These are phyloP conservation scores for Aspergillus nomiae DNA, from an alignment of 2,329 filamentous ascomycete genomes.

Conservation along the genomic window DNA sequence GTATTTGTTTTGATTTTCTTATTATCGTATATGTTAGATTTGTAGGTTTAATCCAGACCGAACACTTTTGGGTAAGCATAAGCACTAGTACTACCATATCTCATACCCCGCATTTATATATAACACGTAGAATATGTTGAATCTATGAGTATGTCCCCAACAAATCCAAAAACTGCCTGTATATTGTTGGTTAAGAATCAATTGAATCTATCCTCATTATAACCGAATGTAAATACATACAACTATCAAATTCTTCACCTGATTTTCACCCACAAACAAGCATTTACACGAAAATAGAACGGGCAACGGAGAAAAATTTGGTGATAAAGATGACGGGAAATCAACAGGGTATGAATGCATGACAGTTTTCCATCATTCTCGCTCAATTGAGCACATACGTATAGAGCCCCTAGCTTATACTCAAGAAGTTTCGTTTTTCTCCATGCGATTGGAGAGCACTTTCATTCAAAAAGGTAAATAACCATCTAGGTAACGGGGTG, in stretches of 20 bases:
- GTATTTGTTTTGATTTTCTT: not conserved
- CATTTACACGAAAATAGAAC: constrained; percentile 10
- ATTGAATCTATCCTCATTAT: not conserved
- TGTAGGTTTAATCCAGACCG: not conserved
- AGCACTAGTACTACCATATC: too few relatives aligned
- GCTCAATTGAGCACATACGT: not conserved
- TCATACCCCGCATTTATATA: too few relatives aligned
- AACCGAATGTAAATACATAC: not conserved
- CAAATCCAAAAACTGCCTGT: too few relatives aligned
- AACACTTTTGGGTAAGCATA: not conserved
- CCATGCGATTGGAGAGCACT: not conserved
- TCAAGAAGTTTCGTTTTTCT: not conserved
- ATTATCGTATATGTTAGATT: not conserved
- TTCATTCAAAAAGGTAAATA: constrained; percentile 6
- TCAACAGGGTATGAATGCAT: not conserved
- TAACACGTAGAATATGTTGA: too few relatives aligned
- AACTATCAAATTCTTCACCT: not conserved
- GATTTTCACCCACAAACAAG: not conserved
- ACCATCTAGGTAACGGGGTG: constrained; percentile 1
- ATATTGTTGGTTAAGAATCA: not conserved
- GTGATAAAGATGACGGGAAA: not conserved
- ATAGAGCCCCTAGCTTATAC: not conserved
- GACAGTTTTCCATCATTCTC: not conserved
- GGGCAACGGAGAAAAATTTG: not conserved
- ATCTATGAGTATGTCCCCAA: too few relatives aligned